These are phyloP conservation scores for Trichosporon sp. DNA, from an alignment of 1,284 basidiomycete species.

Conservation along the genomic window DNA sequence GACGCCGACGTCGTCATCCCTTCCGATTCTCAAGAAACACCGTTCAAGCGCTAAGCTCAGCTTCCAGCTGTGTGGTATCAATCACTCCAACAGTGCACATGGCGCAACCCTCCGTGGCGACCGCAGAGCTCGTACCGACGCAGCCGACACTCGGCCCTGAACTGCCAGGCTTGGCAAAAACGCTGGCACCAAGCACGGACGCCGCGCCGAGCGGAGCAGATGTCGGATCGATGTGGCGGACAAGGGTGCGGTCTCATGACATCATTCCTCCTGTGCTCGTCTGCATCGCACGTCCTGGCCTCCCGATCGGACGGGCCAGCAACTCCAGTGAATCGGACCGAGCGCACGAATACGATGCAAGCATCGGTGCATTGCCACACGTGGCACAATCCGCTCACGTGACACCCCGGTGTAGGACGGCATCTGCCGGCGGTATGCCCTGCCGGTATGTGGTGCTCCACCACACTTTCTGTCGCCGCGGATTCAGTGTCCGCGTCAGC, in stretches of 20 bases:
- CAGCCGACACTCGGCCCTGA: slow-evolving; percentile 5
- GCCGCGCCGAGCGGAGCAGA: background rate
- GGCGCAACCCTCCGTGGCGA: background rate
- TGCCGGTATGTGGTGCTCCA: background rate
- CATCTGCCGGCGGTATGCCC: slow-evolving; percentile 12
- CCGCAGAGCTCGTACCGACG: background rate
- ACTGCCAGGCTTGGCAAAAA: background rate
- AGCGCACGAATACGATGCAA: background rate
- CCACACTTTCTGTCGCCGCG: background rate
- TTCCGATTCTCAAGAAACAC: background rate
- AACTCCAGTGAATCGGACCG: background rate
- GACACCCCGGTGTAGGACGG: background rate
- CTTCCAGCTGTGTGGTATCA: slow-evolving; percentile 2
- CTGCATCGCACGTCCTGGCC: background rate
- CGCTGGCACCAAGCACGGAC: background rate
- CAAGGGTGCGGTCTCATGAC: background rate
- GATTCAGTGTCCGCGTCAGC: background rate
- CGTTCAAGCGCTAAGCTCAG: slow-evolving; percentile 4
- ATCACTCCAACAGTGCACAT: too few species aligned
- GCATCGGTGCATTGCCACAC: background rate
- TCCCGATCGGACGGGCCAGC: background rate
- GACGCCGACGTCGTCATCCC: background rate
- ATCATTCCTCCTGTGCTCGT: background rate
- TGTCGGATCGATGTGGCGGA: slow-evolving; percentile 8
- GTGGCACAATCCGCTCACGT: background rate